phyloP scores from a whole-genome alignment of 345 rosid species.

The Lepidium sativum region DNA sequence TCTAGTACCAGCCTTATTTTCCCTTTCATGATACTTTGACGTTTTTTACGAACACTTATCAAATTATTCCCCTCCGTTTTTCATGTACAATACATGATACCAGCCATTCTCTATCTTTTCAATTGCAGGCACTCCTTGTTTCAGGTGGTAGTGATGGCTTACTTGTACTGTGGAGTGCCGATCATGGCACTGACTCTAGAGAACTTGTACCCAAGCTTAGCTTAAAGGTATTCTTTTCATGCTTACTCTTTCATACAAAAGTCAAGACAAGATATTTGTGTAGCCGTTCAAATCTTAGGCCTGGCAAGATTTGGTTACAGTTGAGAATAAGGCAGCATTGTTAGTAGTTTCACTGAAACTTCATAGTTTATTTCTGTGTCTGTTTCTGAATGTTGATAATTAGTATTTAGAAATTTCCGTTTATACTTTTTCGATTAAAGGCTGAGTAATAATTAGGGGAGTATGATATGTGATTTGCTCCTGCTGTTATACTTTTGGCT shows the following conservation, averaged over 20 bases:
- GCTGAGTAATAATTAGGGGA: background rate
- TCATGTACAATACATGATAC: slow-evolving; percentile 4
- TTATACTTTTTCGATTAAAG: background rate
- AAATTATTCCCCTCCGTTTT: background rate
- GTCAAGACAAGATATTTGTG: background rate
- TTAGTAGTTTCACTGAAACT: slow-evolving; percentile 3
- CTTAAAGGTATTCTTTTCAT: slow-evolving; percentile 55
- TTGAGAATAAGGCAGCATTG: background rate
- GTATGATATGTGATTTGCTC: background rate
- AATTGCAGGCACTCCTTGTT: slow-evolving; percentile 85
- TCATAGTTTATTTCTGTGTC: background rate
- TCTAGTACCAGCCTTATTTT: background rate
- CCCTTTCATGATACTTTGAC: background rate
- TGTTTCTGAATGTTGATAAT: background rate
- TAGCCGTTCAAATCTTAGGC: background rate
- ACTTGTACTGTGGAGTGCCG: slow-evolving; percentile 94
- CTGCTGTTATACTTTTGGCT: background rate
- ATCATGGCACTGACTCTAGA: slow-evolving; percentile 85
- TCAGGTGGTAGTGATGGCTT: slow-evolving; percentile 97
- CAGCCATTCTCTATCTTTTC: slow-evolving; percentile 13
- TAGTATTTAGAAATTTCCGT: background rate
- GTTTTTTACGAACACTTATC: background rate
- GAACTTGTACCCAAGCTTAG: slow-evolving; percentile 98
- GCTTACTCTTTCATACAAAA: slow-evolving; percentile 6
- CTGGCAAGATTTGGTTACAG: background rate